Evolutionary conservation across 257 asterid species (phyloP), one percentile per base, ranked within the genome.

Genomic region (Capsicum pubescens): DNA sequence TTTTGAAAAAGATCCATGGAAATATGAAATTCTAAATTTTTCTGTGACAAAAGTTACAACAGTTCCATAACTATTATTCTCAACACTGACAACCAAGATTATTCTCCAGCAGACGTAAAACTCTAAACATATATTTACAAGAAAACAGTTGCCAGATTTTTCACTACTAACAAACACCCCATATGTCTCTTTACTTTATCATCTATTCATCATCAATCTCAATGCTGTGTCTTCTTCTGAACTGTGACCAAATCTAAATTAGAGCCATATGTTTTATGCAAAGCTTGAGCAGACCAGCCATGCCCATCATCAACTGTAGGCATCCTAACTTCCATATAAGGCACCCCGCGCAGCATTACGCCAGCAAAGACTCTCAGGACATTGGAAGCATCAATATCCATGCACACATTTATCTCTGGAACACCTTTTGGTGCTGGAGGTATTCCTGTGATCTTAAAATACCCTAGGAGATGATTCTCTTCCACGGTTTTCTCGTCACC

Each of bases 201-300:
- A 52, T 76, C 26, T 52, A 52, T 52, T 52, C 81, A 76, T 13
- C 81, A 48, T 9, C 32, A 26, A 26, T 79, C 88, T 91, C 90
- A 89, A 66, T 82, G 89, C 50, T 63, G 89, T 9, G 56, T 89
- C 83, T 92, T 93, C 89, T 84, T 92, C 81, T 88, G 90, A 81
- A 92, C 89, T 0, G 93, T 90, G 68, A 90, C 90, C 87, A 95
- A 86, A 86, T 92, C 99, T 48, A 93, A 21, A 46, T 85, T 86
- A 9, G 95, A 91, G 17, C 99, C 98, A 42, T 88, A 89, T 36
- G 92, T 83, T 21, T 82, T 84, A 52, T 88, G 85, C 72, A 95
- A 91, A 83, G 94, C 97, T 86, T 94, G 96, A 5, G 93, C 95
- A 48, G 97, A 93, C 98, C 97, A 93, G 56, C 94, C 99, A 60